Percentiles rank a stretch among this genome's conserved stretches.
phyloP scores from a whole-genome alignment of 139 green algal species.

The Picochlorum sp. region DNA sequence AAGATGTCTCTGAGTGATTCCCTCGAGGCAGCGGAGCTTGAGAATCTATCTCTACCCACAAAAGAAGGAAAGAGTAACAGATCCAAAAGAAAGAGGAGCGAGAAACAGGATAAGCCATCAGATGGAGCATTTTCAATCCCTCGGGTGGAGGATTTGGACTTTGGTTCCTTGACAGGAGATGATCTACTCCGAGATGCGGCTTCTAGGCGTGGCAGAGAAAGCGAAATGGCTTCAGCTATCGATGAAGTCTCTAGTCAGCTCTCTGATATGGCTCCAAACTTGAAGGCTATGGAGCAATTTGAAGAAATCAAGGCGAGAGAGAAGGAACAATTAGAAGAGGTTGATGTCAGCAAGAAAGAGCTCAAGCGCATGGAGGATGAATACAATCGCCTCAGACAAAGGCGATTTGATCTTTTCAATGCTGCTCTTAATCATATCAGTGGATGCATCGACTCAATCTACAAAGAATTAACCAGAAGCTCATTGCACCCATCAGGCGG shows the following conservation, averaged over 20 bases:
- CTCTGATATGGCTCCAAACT: constrained; percentile 60
- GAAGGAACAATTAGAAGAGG: constrained; percentile 51
- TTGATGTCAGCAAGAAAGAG: constrained; percentile 58
- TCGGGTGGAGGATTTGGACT: constrained; percentile 12
- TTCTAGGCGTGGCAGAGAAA: constrained; percentile 25
- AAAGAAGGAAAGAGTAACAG: neutral
- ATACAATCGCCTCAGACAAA: constrained; percentile 62
- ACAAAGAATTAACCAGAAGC: constrained; percentile 80
- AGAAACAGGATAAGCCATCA: constrained; percentile 5
- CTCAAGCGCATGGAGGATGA: constrained; percentile 25
- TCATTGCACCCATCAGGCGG: constrained; percentile 63
- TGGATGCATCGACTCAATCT: constrained; percentile 80
- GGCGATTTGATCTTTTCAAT: constrained; percentile 70
- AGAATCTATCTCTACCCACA: constrained; percentile 22
- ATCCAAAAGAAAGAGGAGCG: constrained; percentile 8
- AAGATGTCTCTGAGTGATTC: constrained; percentile 9
- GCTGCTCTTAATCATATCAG: constrained; percentile 79
- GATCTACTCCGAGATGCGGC: constrained; percentile 6
- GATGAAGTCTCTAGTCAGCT: constrained; percentile 41
- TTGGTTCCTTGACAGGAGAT: constrained; percentile 23
- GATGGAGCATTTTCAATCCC: constrained; percentile 19
- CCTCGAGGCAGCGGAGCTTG: constrained; percentile 37
- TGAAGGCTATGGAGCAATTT: constrained; percentile 93
- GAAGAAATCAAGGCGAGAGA: constrained; percentile 71
- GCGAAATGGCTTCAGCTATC: constrained; percentile 27